Conservation (phyloP, 1,284 basidiomycete genomes). For the Cutaneotrichosporon cyanovorans region DNA sequence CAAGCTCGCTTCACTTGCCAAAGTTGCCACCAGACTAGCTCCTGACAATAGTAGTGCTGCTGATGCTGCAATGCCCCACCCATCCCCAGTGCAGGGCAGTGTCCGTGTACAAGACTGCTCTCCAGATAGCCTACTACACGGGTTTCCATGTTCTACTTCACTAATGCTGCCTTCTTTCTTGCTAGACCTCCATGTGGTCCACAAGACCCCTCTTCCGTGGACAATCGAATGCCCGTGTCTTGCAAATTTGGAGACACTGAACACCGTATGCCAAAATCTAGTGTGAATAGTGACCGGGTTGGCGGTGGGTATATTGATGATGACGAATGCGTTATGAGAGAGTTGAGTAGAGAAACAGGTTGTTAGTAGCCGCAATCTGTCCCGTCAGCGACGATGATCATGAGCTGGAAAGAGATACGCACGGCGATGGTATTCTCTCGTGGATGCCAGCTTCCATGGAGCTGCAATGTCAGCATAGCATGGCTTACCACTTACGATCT, state of each 20-base stretch:
- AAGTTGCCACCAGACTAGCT: not conserved
- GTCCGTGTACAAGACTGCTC: too few relatives aligned
- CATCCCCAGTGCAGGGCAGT: too few relatives aligned
- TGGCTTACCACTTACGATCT: conserved; percentile 57
- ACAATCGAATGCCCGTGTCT: too few relatives aligned
- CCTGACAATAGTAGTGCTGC: not conserved
- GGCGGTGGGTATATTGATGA: conserved; percentile 14
- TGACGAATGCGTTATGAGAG: conserved; percentile 29
- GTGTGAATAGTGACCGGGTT: conserved; percentile 18
- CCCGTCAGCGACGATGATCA: conserved; percentile 7
- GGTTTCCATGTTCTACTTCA: conserved; percentile 11
- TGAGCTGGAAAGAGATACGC: conserved; percentile 42
- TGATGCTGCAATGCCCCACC: too few relatives aligned
- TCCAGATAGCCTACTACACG: not conserved
- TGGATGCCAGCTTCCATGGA: conserved; percentile 96
- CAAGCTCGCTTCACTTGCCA: too few relatives aligned
- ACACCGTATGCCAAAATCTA: conserved; percentile 8
- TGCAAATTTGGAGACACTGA: too few relatives aligned
- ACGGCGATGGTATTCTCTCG: conserved; percentile 95
- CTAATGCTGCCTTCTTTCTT: conserved; percentile 8
- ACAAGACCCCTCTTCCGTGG: too few relatives aligned
- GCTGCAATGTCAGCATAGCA: conserved; percentile 26
- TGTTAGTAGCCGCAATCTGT: conserved; percentile 90
- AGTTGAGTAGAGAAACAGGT: conserved; percentile 53
- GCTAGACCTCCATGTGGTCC: too few relatives aligned